These are phyloP conservation scores for Acer negundo DNA, from an alignment of 345 rosid species.

Conservation along the genomic window DNA sequence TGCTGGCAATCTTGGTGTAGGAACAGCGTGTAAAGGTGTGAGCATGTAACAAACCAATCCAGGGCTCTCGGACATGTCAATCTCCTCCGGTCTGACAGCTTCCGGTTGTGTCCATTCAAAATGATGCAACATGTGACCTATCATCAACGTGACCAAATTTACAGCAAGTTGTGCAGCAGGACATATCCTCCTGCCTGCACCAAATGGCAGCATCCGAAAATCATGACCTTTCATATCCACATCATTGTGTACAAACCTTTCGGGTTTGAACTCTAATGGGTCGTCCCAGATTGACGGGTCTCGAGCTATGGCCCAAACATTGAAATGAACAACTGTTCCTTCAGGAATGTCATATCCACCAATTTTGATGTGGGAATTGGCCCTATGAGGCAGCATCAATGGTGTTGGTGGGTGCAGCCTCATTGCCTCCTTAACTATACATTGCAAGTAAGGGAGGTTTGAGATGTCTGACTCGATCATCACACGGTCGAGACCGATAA, in stretches of 20 bases:
- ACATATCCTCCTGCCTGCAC: constrained; percentile 45
- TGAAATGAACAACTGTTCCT: constrained; percentile 37
- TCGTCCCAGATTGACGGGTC: constrained; percentile 38
- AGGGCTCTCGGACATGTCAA: constrained; percentile 30
- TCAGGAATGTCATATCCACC: constrained; percentile 46
- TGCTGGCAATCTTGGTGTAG: constrained; percentile 31
- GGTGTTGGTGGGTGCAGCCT: constrained; percentile 51
- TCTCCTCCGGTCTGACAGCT: constrained; percentile 20
- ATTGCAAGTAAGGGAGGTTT: constrained; percentile 27
- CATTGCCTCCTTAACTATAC: constrained; percentile 27
- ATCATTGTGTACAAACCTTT: constrained; percentile 40
- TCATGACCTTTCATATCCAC: constrained; percentile 42
- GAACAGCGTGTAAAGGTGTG: constrained; percentile 40
- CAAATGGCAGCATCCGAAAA: constrained; percentile 30
- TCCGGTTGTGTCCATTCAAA: constrained; percentile 38
- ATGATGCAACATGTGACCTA: constrained; percentile 49
- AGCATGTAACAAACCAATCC: constrained; percentile 43
- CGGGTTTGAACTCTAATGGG: constrained; percentile 42
- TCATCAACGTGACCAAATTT: constrained; percentile 41
- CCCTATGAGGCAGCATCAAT: constrained; percentile 52
- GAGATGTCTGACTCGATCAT: constrained; percentile 21
- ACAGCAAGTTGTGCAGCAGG: constrained; percentile 51
- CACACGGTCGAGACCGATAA: not conserved
- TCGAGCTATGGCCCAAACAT: constrained; percentile 41
- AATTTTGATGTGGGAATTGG: constrained; percentile 31